phyloP scores from a whole-genome alignment of 768 basidiomycete species.

The Symmetrospora coprosmae region DNA sequence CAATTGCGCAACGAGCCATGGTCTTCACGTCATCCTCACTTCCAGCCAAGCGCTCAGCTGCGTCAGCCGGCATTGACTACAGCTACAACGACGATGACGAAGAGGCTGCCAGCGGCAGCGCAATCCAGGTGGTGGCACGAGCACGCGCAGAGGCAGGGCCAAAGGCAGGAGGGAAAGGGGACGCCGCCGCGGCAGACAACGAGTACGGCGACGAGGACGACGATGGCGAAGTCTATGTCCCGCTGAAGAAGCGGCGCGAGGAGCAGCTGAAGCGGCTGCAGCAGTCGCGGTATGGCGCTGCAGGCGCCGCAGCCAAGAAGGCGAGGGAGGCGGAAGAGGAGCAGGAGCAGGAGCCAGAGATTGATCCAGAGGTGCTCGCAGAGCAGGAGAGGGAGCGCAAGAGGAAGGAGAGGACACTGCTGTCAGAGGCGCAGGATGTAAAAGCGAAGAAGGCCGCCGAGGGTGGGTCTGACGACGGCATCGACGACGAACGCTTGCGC shows the following conservation, averaged over 20 bases:
- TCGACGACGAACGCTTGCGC: no score
- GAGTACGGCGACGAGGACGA: neutral
- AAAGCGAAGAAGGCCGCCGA: slow-evolving; percentile 67
- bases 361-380: slow-evolving; percentile 6
- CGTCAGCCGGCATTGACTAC: slow-evolving; percentile 5
- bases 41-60: neutral
- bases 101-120: no score
- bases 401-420: slow-evolving; percentile 56
- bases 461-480: slow-evolving; percentile 44
- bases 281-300: neutral
- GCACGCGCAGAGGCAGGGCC: no score
- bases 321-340: neutral
- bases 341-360: neutral
- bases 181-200: no score
- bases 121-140: no score
- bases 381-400: slow-evolving; percentile 54
- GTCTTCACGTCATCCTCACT: no score
- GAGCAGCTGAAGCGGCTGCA: slow-evolving; percentile 20
- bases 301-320: neutral
- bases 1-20: no score
- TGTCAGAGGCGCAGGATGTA: slow-evolving; percentile 91
- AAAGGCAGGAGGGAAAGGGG: no score
- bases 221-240: neutral
- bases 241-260: slow-evolving; percentile 18
- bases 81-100: slow-evolving; percentile 4